phyloP scores from a whole-genome alignment of 352 stramenopile species.

The Globisporangium paddicum region DNA sequence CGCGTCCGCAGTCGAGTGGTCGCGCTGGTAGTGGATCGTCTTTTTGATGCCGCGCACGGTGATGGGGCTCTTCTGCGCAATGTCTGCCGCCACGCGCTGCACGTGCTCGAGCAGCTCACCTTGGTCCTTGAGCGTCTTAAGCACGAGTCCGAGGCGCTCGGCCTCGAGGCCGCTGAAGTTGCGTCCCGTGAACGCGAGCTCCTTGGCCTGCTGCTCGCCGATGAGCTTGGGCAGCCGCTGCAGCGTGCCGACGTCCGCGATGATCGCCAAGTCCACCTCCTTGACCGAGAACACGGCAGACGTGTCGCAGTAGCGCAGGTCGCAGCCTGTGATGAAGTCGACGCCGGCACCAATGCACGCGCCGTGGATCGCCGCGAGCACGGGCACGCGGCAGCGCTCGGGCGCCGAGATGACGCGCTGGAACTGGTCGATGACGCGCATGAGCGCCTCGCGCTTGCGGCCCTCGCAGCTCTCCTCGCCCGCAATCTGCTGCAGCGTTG shows the following conservation, averaged over 20 bases:
- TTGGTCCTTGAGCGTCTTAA: constrained; percentile 60
- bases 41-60: constrained; percentile 87
- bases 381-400: constrained; percentile 79
- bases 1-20: constrained; percentile 76
- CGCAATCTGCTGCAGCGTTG: constrained; percentile 64
- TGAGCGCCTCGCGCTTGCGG: constrained; percentile 77
- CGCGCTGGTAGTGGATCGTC: constrained; percentile 82
- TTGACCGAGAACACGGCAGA: constrained; percentile 83
- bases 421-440: constrained; percentile 75
- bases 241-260: constrained; percentile 85
- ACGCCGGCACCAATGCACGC: constrained; percentile 82
- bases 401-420: constrained; percentile 82
- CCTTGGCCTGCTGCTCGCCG: constrained; percentile 79
- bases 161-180: constrained; percentile 76
- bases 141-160: constrained; percentile 68
- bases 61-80: constrained; percentile 82
- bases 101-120: constrained; percentile 60
- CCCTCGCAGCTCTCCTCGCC: constrained; percentile 61
- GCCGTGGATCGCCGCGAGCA: constrained; percentile 80
- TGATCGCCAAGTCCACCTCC: constrained; percentile 86
- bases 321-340: constrained; percentile 86
- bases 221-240: constrained; percentile 84
- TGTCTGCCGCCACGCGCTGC: constrained; percentile 40
- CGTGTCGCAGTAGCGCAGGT: constrained; percentile 83
- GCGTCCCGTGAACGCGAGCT: constrained; percentile 82